A percentile compares a stretch with the other conserved stretches of the same genome.
Evolutionary conservation across 2,329 filamentous ascomycete genomes (phyloP).

Genomic region (Pseudocercospora fuligena): DNA sequence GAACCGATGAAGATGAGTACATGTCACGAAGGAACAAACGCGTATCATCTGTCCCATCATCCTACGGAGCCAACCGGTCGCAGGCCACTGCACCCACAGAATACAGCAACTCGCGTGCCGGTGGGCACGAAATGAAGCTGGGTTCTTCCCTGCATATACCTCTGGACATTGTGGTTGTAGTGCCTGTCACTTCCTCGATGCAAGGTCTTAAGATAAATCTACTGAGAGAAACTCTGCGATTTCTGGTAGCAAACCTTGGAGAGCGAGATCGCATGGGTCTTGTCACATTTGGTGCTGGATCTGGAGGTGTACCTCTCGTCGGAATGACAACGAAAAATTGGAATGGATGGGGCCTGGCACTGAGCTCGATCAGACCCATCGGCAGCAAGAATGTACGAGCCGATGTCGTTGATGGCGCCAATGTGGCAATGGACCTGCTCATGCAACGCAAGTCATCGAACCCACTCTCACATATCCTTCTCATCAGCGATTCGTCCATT

Average conservation of each 20-base stretch:
- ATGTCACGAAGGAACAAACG: slow-evolving; percentile 62
- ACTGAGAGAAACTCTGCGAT: slow-evolving; percentile 86
- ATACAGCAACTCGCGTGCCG: slow-evolving; percentile 71
- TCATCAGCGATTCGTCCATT: slow-evolving; percentile 96
- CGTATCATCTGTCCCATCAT: slow-evolving; percentile 80
- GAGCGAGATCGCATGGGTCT: slow-evolving; percentile 95
- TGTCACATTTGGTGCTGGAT: slow-evolving; percentile 94
- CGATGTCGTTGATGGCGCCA: slow-evolving; percentile 95
- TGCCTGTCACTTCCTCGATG: slow-evolving; percentile 97
- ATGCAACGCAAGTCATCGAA: slow-evolving; percentile 98
- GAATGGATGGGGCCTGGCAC: slow-evolving; percentile 85
- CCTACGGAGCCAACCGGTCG: slow-evolving; percentile 80
- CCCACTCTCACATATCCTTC: slow-evolving; percentile 89
- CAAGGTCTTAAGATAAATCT: slow-evolving; percentile 98
- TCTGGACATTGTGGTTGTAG: slow-evolving; percentile 92
- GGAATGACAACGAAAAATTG: slow-evolving; percentile 97
- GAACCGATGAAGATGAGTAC: slow-evolving; percentile 38
- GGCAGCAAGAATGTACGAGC: slow-evolving; percentile 96
- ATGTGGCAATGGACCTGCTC: slow-evolving; percentile 95
- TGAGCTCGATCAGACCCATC: slow-evolving; percentile 87
- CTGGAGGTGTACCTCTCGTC: slow-evolving; percentile 91
- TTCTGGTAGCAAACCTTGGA: slow-evolving; percentile 86
- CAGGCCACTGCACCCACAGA: slow-evolving; percentile 88
- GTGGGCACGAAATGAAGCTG: slow-evolving; percentile 51
- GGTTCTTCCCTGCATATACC: slow-evolving; percentile 76